phyloP scores from a whole-genome alignment of 169 alveolate genomes.

The Neospora caninum region DNA sequence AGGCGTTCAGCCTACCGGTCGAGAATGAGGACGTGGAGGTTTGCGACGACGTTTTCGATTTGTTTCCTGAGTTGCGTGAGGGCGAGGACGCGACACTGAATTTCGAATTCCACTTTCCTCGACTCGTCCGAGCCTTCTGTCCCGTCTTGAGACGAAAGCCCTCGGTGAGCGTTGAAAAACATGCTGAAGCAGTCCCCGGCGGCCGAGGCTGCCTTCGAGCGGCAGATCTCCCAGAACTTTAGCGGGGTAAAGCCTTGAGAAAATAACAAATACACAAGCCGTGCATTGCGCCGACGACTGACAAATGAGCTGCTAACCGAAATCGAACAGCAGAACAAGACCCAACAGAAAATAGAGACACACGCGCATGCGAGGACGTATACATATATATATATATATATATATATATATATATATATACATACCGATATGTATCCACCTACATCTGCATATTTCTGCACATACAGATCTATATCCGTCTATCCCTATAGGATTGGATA shows the following conservation, averaged over 20 bases:
- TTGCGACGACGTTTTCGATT: not conserved
- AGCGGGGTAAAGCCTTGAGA: not conserved
- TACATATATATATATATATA: not conserved
- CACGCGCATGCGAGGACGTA: not conserved
- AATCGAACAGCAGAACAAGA: no score
- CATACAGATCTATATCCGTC: no score
- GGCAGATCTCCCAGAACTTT: not conserved
- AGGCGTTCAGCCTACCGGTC: not conserved
- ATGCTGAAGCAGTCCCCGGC: not conserved
- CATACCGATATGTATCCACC: no score
- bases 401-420: no score
- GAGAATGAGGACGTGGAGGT: not conserved
- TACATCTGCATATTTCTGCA: not conserved
- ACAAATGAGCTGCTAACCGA: no score
- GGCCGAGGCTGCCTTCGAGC: not conserved
- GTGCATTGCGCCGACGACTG: not conserved
- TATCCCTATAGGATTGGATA: not conserved
- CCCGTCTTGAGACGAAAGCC: not conserved
- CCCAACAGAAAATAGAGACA: no score
- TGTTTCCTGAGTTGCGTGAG: constrained; percentile 7
- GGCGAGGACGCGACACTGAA: not conserved
- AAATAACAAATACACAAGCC: not conserved
- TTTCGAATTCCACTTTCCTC: not conserved
- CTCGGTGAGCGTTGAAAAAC: not conserved
- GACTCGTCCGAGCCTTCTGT: not conserved